These are phyloP conservation scores for Groenewaldozyma sp. DNA, from an alignment of 1,139 yeast genomes.

Conservation along the genomic window DNA sequence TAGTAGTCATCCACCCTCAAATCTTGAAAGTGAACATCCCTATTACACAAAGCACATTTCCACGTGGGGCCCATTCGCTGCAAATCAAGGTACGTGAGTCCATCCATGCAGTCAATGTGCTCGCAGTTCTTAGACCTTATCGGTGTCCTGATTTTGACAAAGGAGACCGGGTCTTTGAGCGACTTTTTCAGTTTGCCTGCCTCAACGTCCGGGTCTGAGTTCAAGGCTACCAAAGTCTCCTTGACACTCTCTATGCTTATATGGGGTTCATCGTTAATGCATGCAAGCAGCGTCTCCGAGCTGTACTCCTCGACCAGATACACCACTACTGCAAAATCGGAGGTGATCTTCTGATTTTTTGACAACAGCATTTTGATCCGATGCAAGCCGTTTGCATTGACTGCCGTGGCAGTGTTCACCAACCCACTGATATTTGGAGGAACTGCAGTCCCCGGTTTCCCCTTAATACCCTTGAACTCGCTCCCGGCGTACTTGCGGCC, in stretches of 20 bases:
- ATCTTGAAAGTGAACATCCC: constrained; percentile 23
- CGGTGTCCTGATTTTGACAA: constrained; percentile 30
- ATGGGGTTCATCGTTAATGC: constrained; percentile 21
- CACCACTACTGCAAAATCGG: constrained; percentile 23
- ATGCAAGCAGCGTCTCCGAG: constrained; percentile 20
- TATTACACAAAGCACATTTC: constrained; percentile 36
- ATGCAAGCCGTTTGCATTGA: constrained; percentile 1
- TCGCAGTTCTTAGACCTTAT: constrained; percentile 31
- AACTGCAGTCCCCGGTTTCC: constrained; percentile 31
- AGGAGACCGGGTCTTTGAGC: constrained; percentile 33
- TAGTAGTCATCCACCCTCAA: constrained; percentile 33
- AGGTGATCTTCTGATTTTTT: constrained; percentile 14
- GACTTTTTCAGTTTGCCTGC: constrained; percentile 29
- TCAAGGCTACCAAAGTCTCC: constrained; percentile 21
- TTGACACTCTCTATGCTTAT: constrained; percentile 24
- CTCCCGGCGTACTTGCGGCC: constrained; percentile 4
- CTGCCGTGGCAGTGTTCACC: background rate
- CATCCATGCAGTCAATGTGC: constrained; percentile 37
- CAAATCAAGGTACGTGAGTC: constrained; percentile 29
- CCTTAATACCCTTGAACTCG: constrained; percentile 30
- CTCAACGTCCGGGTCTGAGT: constrained; percentile 32
- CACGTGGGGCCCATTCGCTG: constrained; percentile 38
- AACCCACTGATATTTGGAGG: constrained; percentile 31
- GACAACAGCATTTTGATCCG: constrained; percentile 6
- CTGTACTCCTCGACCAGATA: constrained; percentile 21